Evolutionary conservation across 176 grass and related monocot genomes (phyloP), one percentile per base, ranked within the genome.

Genomic region (Chloris gayana): DNA sequence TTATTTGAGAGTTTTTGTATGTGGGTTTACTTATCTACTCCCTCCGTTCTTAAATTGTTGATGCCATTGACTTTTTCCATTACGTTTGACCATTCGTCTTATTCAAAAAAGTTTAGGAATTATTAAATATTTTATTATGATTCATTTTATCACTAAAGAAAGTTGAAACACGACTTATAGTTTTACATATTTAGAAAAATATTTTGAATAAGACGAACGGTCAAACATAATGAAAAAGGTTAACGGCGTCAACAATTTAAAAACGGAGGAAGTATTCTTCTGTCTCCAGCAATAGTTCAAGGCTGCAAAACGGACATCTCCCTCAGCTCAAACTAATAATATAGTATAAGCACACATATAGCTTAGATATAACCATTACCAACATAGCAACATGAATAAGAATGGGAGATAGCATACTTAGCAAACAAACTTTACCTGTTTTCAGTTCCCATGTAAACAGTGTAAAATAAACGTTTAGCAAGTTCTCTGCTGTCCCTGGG

Each of bases 361-460:
- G 30, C 67, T 9, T 79, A 83, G 29, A 59, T 49, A 76, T 25
- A 41, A 84, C 11, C 30, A 69, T 73, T 61, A 75, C 25, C 41
- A 82, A 53, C 33, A 56, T 50, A 84, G 53, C 15, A 34, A 41
- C n/a, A 70, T 25, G 19, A 38, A n/a, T 24, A 18, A 3, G 21
- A 25, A 25, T 38, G 60, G 71, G 7, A 6, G 45, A 78, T 21
- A n/a, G 31, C 0, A 6, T 12, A 73, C 14, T 59, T 57, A 70
- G 54, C 67, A 84, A 67, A 44, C 32, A 82, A 68, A 82, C 27
- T 7, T 73, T 47, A 94, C 95, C 95, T 98, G 34, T 98, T 98
- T 84, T 93, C 95, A 76, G 92, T 89, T 67, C 95, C 95, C 95
- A 98, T 98, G 74, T 91, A 98, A 77, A 98, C 90, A 27, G 95